Evolutionary conservation across 345 rosid genomes (phyloP).

Genomic region (Noccaea bulbosa): DNA sequence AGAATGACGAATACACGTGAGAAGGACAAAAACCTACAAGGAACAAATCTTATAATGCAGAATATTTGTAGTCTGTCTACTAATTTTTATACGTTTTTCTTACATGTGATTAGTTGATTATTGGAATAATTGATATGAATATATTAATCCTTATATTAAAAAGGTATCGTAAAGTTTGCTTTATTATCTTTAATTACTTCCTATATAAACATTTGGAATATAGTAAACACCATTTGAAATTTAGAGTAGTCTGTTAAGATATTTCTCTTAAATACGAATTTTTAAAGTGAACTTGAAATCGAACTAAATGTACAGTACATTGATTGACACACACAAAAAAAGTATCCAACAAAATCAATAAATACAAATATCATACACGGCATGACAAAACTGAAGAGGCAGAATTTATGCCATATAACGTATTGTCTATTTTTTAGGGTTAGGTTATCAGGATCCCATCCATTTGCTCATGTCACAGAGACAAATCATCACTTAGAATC

Average conservation of each 20-base stretch:
- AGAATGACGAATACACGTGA: conserved; percentile 36
- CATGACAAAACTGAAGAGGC: conserved; percentile 37
- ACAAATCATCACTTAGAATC: conserved; percentile 32
- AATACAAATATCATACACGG: conserved; percentile 11
- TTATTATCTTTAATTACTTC: neutral
- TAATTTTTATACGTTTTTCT: neutral
- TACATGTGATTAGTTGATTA: conserved; percentile 24
- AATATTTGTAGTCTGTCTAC: conserved; percentile 11
- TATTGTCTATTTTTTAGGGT: conserved; percentile 37
- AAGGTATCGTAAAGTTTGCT: conserved; percentile 8
- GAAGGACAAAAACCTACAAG: conserved; percentile 23
- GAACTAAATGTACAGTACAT: neutral
- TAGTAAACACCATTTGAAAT: neutral
- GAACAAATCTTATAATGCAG: conserved; percentile 11
- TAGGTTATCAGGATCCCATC: conserved; percentile 32
- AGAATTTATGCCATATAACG: conserved; percentile 38
- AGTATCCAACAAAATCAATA: conserved; percentile 8
- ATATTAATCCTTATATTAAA: neutral
- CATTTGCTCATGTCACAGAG: conserved; percentile 26
- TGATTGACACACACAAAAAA: neutral
- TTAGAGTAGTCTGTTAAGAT: neutral
- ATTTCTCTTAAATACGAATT: neutral
- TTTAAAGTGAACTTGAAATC: neutral
- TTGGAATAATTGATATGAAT: neutral
- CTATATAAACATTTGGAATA: neutral